Base-by-base conservation (phyloP, 306 rosid species). In the Acacia melanoxylon region DNA sequence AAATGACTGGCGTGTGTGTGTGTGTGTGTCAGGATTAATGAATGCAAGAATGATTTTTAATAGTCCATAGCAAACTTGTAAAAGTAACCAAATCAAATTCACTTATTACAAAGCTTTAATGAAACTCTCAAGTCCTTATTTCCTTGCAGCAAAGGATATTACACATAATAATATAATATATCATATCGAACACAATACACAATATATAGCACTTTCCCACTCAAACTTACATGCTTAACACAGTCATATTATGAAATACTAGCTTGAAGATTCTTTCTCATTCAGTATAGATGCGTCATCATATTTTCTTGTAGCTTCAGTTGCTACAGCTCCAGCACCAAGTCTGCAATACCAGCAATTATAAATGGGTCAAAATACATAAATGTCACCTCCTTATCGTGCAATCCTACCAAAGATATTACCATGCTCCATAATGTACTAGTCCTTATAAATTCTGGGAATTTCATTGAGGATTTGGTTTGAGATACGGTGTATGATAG, bases 301-400 rank as follows among this genome's bases (percentile, higher is more conserved):
- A 77, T 37, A 37, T 68, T 75, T 82, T 78, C 80, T 81, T 69
- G 42, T 82, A 31, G 72, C 85, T 80, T 81, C 81, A 54, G 81
- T 78, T 76, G 77, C 85, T 91, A 86, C 78, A 95, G 91, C 97
- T 95, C 99, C 92, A 95, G 87, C 88, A 95, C 99, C 93, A 92
- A 89, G 88, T 95, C 98, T 95, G 80, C 88, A 85, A 83, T 82
- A 71, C 76, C 88, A 86, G 78, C 75, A 83, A 75, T 75, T 41
- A 63, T 74, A 76, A 82, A 67, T 78, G 44, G 52, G 83, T 78
- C 85, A 87, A 63, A 81, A 66, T 82, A 10, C 75, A 76, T 75
- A 73, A 56, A 40, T 61, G 80, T 56, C 59, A 65, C 48, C 24
- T 59, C 78, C 75, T 42, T 61, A 80, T 24, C 74, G 70, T 27